Conservation (phyloP, 2,329 filamentous ascomycete genomes). For the Fusarium xyrophilum region DNA sequence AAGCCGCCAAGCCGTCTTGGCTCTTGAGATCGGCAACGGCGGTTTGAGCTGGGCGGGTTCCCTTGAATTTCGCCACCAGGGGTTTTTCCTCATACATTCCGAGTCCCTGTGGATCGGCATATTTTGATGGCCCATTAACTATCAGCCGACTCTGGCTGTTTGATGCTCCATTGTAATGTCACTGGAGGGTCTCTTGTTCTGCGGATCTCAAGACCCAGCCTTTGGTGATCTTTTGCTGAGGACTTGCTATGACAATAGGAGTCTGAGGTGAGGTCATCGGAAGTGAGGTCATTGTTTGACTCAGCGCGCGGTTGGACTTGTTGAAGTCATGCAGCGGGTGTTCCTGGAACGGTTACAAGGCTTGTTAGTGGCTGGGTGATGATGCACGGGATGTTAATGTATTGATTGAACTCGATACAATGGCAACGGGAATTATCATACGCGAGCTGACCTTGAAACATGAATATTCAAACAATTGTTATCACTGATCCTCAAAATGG, state of each 20-base stretch:
- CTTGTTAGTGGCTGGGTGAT: slow-evolving; percentile 20
- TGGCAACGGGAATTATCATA: not conserved
- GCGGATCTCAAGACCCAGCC: slow-evolving; percentile 18
- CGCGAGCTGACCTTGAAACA: not conserved
- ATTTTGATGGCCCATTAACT: not conserved
- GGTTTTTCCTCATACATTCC: not conserved
- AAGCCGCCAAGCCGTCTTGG: slow-evolving; percentile 29
- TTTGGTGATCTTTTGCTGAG: not conserved
- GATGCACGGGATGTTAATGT: not conserved
- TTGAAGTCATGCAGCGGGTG: slow-evolving; percentile 1
- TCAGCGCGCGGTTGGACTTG: not conserved
- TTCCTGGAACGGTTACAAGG: slow-evolving; percentile 14
- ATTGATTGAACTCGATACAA: not conserved
- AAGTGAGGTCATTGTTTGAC: slow-evolving; percentile 16
- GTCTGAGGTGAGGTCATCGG: slow-evolving; percentile 19
- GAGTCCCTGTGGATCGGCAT: slow-evolving; percentile 5
- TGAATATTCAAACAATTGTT: not conserved
- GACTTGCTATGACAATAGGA: not conserved
- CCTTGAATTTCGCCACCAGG: slow-evolving; percentile 27
- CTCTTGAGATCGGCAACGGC: slow-evolving; percentile 13
- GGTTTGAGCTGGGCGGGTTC: slow-evolving; percentile 7
- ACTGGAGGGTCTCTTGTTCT: not conserved
- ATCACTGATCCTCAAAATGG: not conserved
- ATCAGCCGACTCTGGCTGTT: not conserved
- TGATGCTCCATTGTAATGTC: slow-evolving; percentile 1